A percentile compares a stretch with the other conserved stretches of the same genome.
These are phyloP conservation scores for Penicillium sp. DNA, from an alignment of 2,329 filamentous ascomycete species.

Conservation along the genomic window DNA sequence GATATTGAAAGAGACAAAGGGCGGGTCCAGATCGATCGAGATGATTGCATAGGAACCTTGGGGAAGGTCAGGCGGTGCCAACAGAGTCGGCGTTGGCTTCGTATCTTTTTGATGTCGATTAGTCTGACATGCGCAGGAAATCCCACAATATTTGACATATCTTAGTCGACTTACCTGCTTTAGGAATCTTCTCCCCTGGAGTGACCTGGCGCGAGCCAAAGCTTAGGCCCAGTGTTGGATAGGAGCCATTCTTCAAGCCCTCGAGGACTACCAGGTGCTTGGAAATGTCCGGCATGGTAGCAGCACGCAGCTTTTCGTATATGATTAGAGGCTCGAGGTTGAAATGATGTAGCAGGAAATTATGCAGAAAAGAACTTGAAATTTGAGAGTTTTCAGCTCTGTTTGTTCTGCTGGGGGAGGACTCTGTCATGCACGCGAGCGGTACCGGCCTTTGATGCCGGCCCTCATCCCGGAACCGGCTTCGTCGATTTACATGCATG, in stretches of 20 bases:
- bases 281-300: slow-evolving; percentile 11
- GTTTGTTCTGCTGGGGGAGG: no score
- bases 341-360: no score
- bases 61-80: background rate
- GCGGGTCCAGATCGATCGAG: slow-evolving; percentile 47
- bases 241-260: slow-evolving; percentile 3
- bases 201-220: slow-evolving; percentile 3
- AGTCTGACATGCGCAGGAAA: background rate
- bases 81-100: slow-evolving; percentile 1
- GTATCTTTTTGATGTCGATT: background rate
- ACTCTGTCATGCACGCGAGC: background rate
- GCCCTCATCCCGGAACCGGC: background rate
- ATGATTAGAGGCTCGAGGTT: no score
- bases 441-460: background rate
- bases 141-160: no score
- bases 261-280: background rate
- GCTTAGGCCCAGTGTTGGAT: background rate
- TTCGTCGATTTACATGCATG: background rate
- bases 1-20: slow-evolving; percentile 37
- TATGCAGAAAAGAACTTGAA: no score
- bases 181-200: slow-evolving; percentile 2
- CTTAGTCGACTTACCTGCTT: background rate
- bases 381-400: no score
- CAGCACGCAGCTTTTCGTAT: no score
- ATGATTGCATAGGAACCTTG: slow-evolving; percentile 4